phyloP scores from a whole-genome alignment of 2,329 filamentous ascomycete genomes.

The Fusarium goolgardi region DNA sequence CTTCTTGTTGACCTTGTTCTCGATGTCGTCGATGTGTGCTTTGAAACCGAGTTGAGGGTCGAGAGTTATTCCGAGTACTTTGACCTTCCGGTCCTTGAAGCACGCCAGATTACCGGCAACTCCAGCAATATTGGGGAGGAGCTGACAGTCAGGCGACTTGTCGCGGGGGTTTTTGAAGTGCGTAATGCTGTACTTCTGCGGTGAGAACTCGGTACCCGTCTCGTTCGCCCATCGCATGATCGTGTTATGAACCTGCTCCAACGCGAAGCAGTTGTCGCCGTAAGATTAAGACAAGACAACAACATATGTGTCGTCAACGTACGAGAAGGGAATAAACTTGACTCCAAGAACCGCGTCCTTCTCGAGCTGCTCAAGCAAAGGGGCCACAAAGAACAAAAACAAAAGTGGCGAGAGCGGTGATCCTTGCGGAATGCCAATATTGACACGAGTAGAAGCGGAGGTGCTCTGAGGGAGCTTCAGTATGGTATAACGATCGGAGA shows the following conservation, averaged over 20 bases:
- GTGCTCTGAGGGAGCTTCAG: constrained; percentile 3
- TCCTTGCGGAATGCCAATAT: constrained; percentile 31
- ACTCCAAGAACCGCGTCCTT: too few relatives aligned
- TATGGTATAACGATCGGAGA: constrained; percentile 1
- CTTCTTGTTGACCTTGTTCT: not conserved
- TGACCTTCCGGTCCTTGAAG: not conserved
- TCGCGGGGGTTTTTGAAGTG: not conserved
- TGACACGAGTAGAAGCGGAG: not conserved
- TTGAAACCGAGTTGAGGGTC: not conserved
- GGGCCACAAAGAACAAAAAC: constrained; percentile 16
- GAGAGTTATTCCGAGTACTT: constrained; percentile 1
- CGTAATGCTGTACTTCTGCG: not conserved
- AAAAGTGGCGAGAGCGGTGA: constrained; percentile 19
- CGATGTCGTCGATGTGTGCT: not conserved
- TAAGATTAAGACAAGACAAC: not conserved
- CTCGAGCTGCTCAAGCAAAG: not conserved
- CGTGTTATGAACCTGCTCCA: not conserved
- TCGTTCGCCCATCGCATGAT: not conserved
- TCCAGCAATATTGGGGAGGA: not conserved
- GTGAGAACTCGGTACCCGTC: not conserved
- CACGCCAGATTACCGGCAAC: not conserved
- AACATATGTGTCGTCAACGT: not conserved
- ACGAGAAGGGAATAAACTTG: too few relatives aligned
- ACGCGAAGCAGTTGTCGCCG: not conserved
- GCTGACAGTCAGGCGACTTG: not conserved